A percentile compares a stretch with the other conserved stretches of the same genome.
Conservation (phyloP, 345 rosid genomes). For the Pistacia atlantica region DNA sequence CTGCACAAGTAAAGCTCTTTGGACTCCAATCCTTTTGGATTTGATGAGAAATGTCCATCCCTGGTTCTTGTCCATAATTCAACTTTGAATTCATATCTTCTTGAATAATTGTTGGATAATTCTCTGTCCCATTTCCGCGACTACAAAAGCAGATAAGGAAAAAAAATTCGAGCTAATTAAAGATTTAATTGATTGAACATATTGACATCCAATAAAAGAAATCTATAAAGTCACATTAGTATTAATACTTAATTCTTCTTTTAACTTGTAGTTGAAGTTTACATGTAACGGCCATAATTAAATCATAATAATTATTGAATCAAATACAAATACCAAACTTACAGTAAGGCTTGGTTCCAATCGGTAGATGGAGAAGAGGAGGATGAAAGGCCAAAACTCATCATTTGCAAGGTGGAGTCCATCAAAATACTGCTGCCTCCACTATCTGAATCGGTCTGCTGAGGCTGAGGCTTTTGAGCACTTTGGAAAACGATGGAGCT, state of each 20-base stretch:
- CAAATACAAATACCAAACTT: conserved; percentile 28
- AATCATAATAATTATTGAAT: not conserved
- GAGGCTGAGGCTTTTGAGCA: conserved; percentile 27
- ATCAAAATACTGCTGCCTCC: conserved; percentile 39
- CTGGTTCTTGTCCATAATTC: conserved; percentile 26
- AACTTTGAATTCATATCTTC: conserved; percentile 56
- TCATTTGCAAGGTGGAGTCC: conserved; percentile 50
- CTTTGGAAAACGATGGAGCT: conserved; percentile 27
- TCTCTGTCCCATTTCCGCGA: conserved; percentile 30
- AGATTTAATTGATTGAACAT: conserved; percentile 8
- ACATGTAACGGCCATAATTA: conserved; percentile 9
- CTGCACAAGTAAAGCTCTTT: conserved; percentile 28
- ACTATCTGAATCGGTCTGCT: conserved; percentile 33
- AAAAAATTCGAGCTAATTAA: not conserved
- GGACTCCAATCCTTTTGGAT: conserved; percentile 51
- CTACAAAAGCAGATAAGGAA: conserved; percentile 15
- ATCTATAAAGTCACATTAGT: not conserved
- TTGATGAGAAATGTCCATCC: conserved; percentile 32
- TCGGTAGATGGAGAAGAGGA: conserved; percentile 32
- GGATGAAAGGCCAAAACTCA: conserved; percentile 41
- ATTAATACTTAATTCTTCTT: not conserved
- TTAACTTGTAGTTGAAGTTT: conserved; percentile 30
- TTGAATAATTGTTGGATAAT: conserved; percentile 40
- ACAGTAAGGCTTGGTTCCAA: conserved; percentile 57
- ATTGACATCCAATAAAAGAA: conserved; percentile 22